Evolutionary conservation across 805 yeast species (phyloP), one percentile per base, ranked within the genome.

Genomic region (Pichia nanzhaoensis): DNA sequence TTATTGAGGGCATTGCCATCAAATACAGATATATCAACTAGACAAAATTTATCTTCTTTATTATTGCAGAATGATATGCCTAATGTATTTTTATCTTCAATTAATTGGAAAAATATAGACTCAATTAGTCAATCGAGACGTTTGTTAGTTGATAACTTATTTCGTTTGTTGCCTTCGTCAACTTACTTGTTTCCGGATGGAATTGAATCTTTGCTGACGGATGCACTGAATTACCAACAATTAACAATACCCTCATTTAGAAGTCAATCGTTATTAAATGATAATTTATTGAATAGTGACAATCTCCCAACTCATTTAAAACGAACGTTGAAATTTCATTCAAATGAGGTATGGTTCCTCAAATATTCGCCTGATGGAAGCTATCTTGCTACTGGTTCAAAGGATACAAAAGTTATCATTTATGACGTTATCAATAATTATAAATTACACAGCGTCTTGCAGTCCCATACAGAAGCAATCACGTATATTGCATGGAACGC

Each of bases 291-390:
- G 32, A 10, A 34, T 22, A 22, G 24, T 18, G 3, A 18, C 27
- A 35, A 41, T 36, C 46, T 59, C 48, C 87, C 88, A 1, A 69
- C 69, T 18, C 65, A 65, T 3, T 60, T 75, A 3, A 56, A 74
- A 12, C 69, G 70, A 45, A 69, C 73, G 0, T 62, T 84, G 6
- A 51, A 63, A 1, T 67, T 70, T 37, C 93, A 85, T 55, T 61
- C 66, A 1, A 78, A 82, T 56, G 95, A 90, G 60, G 91, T 87
- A 12, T 90, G 97, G 97, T 83, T 71, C 57, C 71, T 84, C 13
- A 75, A 76, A 46, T 89, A 86, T 57, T 82, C 93, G 5, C 84
- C 88, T 38, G 74, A 76, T 63, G 96, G 96, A 3, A 73, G 71
- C 50, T 79, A 69, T 51, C 65, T 90, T 34, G 95, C 87, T n/a